These are phyloP conservation scores for Hericium coralloides DNA, from an alignment of 768 basidiomycete genomes.

Conservation along the genomic window DNA sequence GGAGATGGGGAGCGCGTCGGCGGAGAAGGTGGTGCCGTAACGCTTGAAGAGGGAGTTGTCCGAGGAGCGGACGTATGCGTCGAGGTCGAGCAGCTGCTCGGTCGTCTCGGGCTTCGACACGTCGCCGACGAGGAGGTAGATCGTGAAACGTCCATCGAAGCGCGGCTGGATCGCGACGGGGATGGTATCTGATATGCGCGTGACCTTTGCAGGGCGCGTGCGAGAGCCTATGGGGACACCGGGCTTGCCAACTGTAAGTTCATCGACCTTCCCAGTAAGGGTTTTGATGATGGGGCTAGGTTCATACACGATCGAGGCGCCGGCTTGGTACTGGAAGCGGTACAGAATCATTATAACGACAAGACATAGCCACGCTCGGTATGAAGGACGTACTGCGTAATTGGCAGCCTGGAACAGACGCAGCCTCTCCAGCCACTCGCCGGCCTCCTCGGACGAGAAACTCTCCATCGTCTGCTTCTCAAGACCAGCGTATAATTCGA, in stretches of 20 bases:
- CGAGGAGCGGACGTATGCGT: background rate
- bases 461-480: slow-evolving; percentile 5
- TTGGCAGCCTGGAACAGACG: slow-evolving; percentile 3
- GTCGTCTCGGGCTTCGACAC: background rate
- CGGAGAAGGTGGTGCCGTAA: background rate
- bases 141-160: slow-evolving; percentile 5
- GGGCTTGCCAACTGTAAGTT: background rate
- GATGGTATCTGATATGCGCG: slow-evolving; percentile 4
- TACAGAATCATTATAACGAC: background rate
- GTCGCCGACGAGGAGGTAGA: slow-evolving; percentile 4
- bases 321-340: slow-evolving; percentile 1
- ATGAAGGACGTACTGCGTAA: slow-evolving; percentile 1
- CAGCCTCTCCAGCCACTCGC: slow-evolving; percentile 1
- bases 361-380: background rate
- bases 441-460: slow-evolving; percentile 4
- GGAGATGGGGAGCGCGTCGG: background rate
- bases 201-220: slow-evolving; percentile 3
- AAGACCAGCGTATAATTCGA: slow-evolving; percentile 4
- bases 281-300: background rate
- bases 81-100: background rate
- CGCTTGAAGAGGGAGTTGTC: background rate
- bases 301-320: slow-evolving; percentile 4
- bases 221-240: slow-evolving; percentile 3
- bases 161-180: slow-evolving; percentile 4
- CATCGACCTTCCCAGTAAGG: background rate